A percentile compares a stretch with the other conserved stretches of the same genome.
Conservation (phyloP, 2,329 filamentous ascomycete genomes). For the Waltergamsia citrina region DNA sequence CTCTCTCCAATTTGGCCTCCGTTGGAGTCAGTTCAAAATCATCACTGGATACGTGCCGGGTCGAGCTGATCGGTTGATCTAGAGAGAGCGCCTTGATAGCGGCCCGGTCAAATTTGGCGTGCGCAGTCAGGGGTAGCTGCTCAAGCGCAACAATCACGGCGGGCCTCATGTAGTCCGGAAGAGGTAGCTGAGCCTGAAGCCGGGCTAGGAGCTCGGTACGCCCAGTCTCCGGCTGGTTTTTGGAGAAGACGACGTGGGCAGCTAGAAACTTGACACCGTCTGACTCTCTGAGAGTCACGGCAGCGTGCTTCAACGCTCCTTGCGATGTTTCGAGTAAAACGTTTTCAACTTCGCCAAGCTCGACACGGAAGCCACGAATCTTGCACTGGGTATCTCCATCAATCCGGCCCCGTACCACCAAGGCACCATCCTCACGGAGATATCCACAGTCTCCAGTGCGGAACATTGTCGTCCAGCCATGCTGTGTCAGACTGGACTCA, state of each 20-base stretch:
- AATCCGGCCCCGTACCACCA: slow-evolving; percentile 7
- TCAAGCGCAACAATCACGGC: not conserved
- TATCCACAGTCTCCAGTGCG: slow-evolving; percentile 8
- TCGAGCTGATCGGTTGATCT: not conserved
- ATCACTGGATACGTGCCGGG: not conserved
- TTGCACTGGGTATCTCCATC: slow-evolving; percentile 8
- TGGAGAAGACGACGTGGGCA: slow-evolving; percentile 2
- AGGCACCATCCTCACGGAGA: slow-evolving; percentile 4
- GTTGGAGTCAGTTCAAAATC: not conserved
- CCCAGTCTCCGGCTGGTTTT: too few species aligned
- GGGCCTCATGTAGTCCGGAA: slow-evolving; percentile 2
- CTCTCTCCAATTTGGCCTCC: not conserved
- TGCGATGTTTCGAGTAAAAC: slow-evolving; percentile 3
- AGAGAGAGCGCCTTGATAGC: not conserved
- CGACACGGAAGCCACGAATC: slow-evolving; percentile 9
- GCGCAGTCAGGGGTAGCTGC: slow-evolving; percentile 1
- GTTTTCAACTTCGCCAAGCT: slow-evolving; percentile 8
- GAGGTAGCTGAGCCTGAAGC: not conserved
- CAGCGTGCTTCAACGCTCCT: slow-evolving; percentile 2
- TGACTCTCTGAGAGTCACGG: not conserved
- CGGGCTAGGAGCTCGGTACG: not conserved
- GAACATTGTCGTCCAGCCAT: slow-evolving; percentile 6
- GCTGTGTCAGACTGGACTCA: not conserved
- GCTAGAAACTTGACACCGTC: not conserved
- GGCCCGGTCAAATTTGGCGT: slow-evolving; percentile 2